These are phyloP conservation scores for Closterium sp. DNA, from an alignment of 139 green algal genomes.

Conservation along the genomic window DNA sequence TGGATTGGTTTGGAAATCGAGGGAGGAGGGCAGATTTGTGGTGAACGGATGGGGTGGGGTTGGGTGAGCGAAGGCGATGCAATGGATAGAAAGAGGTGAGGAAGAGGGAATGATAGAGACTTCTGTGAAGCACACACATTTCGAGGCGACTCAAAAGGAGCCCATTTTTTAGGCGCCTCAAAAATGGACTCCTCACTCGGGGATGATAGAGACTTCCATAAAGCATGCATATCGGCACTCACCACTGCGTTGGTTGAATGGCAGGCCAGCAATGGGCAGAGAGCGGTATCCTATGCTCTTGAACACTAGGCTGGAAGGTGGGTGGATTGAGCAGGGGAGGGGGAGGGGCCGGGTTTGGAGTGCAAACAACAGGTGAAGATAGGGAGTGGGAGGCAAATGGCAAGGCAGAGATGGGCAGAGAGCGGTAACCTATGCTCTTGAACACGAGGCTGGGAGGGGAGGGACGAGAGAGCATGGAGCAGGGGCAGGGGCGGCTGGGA, in stretches of 20 bases:
- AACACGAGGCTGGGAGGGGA: neutral
- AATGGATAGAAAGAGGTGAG: neutral
- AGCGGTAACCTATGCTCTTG: neutral
- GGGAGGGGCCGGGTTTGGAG: neutral
- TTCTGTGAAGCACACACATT: too few species aligned
- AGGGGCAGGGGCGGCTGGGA: too few species aligned
- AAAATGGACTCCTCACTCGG: too few species aligned
- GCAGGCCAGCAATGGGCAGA: slow-evolving; percentile 44
- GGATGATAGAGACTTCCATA: too few species aligned
- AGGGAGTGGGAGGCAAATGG: too few species aligned
- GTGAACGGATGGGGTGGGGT: neutral
- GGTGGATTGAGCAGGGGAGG: neutral
- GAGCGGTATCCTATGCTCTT: slow-evolving; percentile 57
- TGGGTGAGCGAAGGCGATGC: neutral
- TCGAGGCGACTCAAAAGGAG: too few species aligned
- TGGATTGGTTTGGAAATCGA: neutral
- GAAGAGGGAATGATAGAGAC: neutral
- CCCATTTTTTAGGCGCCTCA: too few species aligned
- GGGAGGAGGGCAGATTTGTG: neutral
- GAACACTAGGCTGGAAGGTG: slow-evolving; percentile 27
- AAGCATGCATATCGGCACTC: neutral
- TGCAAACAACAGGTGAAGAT: too few species aligned
- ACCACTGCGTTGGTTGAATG: slow-evolving; percentile 50
- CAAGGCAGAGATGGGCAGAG: neutral
- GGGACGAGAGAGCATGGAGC: neutral